Evolutionary conservation across 345 rosid genomes (phyloP).

Genomic region (Odontarrhena argentea): DNA sequence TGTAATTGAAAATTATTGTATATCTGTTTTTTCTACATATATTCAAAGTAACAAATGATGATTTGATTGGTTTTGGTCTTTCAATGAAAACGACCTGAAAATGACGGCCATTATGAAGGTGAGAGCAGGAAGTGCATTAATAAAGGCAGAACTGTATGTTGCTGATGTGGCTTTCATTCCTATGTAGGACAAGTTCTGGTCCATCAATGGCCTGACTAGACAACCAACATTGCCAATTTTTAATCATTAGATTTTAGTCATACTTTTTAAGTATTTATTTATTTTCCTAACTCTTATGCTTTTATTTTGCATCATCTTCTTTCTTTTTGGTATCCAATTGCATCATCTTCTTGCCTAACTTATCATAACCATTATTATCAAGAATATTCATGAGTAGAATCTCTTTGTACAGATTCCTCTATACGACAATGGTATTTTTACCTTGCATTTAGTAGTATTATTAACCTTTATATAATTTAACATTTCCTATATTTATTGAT

Average conservation of each 20-base stretch:
- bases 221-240: slow-evolving; percentile 21
- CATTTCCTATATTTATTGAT: background rate
- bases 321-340: too few relatives aligned
- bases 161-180: slow-evolving; percentile 92
- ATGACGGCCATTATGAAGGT: slow-evolving; percentile 84
- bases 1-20: background rate
- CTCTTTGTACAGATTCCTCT: slow-evolving; percentile 17
- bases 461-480: background rate
- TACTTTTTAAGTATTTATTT: background rate
- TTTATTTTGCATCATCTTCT: slow-evolving; percentile 24
- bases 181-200: slow-evolving; percentile 75
- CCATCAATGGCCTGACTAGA: slow-evolving; percentile 77
- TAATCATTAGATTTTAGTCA: background rate
- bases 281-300: slow-evolving; percentile 10
- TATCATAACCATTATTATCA: background rate
- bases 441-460: background rate
- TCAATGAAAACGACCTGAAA: slow-evolving; percentile 57
- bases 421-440: background rate
- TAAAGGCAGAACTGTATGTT: slow-evolving; percentile 69
- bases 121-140: slow-evolving; percentile 82
- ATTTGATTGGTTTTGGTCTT: slow-evolving; percentile 17
- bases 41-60: background rate
- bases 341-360: background rate
- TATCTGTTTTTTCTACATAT: background rate
- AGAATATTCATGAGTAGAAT: slow-evolving; percentile 16